Conservation (phyloP, 768 basidiomycete species). For the Phlegmacium glaucopus region DNA sequence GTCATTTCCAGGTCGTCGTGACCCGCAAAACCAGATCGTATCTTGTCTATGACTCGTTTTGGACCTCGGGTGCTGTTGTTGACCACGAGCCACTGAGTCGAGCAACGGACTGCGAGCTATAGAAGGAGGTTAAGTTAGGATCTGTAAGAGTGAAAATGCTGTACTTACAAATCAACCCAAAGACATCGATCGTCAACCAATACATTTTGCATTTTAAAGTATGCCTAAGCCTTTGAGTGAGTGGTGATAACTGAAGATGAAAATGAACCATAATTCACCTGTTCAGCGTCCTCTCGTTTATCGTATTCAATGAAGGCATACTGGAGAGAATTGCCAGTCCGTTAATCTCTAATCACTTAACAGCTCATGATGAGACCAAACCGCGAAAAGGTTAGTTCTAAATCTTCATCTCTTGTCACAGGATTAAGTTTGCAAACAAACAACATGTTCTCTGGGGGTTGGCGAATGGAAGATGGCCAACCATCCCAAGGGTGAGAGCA, state of each 20-base stretch:
- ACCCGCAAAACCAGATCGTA: slow-evolving; percentile 55
- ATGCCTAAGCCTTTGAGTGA: slow-evolving; percentile 55
- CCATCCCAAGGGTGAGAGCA: slow-evolving; percentile 97
- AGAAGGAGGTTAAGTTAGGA: slow-evolving; percentile 16
- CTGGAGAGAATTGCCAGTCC: slow-evolving; percentile 93
- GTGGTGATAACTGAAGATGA: slow-evolving; percentile 6
- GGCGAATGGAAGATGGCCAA: slow-evolving; percentile 97
- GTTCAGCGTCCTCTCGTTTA: slow-evolving; percentile 88
- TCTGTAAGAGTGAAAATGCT: slow-evolving; percentile 1
- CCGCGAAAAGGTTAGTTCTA: slow-evolving; percentile 95
- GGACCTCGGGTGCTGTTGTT: slow-evolving; percentile 58
- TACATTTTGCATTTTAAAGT: slow-evolving; percentile 99
- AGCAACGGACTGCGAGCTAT: slow-evolving; percentile 94
- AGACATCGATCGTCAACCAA: slow-evolving; percentile 96
- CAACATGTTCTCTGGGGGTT: slow-evolving; percentile 96
- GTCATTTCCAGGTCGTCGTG: slow-evolving; percentile 74
- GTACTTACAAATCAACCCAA: slow-evolving; percentile 94
- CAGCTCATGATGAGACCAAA: slow-evolving; percentile 97
- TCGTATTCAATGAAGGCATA: slow-evolving; percentile 99
- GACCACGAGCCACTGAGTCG: slow-evolving; percentile 81
- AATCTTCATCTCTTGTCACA: slow-evolving; percentile 92
- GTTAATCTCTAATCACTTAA: slow-evolving; percentile 95
- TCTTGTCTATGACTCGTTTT: slow-evolving; percentile 26
- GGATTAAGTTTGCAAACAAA: slow-evolving; percentile 99
- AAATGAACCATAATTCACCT: slow-evolving; percentile 45